A percentile compares a stretch with the other conserved stretches of the same genome.
Conservation (phyloP, 495 filamentous ascomycete species). For the Talaromyces trachyspermus region DNA sequence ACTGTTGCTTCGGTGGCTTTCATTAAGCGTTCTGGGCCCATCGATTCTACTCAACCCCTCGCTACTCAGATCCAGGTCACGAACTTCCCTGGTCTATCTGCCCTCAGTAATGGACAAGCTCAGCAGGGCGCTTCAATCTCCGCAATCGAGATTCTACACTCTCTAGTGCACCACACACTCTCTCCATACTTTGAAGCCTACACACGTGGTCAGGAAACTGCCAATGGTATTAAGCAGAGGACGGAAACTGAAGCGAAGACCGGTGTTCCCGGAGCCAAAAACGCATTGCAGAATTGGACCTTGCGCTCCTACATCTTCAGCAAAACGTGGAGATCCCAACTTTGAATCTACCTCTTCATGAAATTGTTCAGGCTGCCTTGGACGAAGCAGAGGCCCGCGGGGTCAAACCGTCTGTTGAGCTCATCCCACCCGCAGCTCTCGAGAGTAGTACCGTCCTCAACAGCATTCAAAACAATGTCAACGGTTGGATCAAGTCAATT, state of each 20-base stretch:
- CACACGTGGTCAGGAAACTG: constrained; percentile 71
- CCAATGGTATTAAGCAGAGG: constrained; percentile 56
- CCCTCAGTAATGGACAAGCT: constrained; percentile 51
- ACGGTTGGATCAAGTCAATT: constrained; percentile 96
- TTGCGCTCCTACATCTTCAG: constrained; percentile 82
- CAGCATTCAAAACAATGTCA: constrained; percentile 84
- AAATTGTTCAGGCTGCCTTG: constrained; percentile 75
- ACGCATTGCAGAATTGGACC: constrained; percentile 85
- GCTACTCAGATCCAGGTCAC: constrained; percentile 82
- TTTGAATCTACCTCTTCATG: constrained; percentile 74
- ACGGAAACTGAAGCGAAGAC: constrained; percentile 83
- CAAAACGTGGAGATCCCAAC: constrained; percentile 98
- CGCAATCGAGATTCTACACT: constrained; percentile 86
- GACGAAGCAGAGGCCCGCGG: constrained; percentile 60
- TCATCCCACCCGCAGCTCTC: constrained; percentile 64
- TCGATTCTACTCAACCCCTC: constrained; percentile 73
- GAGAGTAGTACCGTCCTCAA: constrained; percentile 88
- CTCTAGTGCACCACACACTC: constrained; percentile 77
- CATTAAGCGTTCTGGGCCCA: constrained; percentile 78
- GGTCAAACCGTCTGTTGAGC: constrained; percentile 61
- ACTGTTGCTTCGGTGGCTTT: constrained; percentile 81
- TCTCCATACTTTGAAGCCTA: constrained; percentile 94
- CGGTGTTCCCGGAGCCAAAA: constrained; percentile 92
- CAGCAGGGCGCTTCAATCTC: constrained; percentile 65
- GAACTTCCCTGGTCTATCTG: constrained; percentile 75